Conservation (phyloP, 2,329 filamentous ascomycete species). For the Fusarium humuli region DNA sequence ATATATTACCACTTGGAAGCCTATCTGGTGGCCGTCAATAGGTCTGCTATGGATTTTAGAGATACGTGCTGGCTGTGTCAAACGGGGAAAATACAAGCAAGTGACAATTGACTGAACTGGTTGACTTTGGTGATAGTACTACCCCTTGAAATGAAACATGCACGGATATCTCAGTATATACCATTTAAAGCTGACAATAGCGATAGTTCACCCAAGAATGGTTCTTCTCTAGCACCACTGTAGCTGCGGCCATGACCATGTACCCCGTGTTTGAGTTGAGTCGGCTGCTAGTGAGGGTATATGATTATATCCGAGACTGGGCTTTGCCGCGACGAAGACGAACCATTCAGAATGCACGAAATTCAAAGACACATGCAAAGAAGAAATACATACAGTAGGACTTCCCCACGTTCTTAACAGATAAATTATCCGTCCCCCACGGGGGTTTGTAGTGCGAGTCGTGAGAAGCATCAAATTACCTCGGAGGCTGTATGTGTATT, state of each 20-base stretch:
- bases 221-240: not conserved
- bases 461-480: constrained; percentile 20
- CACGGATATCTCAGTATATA: not conserved
- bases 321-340: not conserved
- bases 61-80: not conserved
- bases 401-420: constrained; percentile 33
- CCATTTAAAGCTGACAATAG: not conserved
- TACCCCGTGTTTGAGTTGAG: not conserved
- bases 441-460: constrained; percentile 12
- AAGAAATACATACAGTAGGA: not conserved
- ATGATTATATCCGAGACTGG: not conserved
- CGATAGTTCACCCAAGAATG: not conserved
- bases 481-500: constrained; percentile 28
- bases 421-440: constrained; percentile 12
- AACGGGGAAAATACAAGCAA: not conserved
- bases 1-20: not conserved
- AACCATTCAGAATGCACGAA: not conserved
- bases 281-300: not conserved
- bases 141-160: not conserved
- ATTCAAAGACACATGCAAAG: constrained; percentile 18
- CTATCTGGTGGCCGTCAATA: not conserved
- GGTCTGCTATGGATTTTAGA: constrained; percentile 4
- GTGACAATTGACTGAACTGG: not conserved
- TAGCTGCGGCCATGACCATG: not conserved
- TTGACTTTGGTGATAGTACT: not conserved